phyloP scores from a whole-genome alignment of 345 rosid species.

The Pistacia atlantica region DNA sequence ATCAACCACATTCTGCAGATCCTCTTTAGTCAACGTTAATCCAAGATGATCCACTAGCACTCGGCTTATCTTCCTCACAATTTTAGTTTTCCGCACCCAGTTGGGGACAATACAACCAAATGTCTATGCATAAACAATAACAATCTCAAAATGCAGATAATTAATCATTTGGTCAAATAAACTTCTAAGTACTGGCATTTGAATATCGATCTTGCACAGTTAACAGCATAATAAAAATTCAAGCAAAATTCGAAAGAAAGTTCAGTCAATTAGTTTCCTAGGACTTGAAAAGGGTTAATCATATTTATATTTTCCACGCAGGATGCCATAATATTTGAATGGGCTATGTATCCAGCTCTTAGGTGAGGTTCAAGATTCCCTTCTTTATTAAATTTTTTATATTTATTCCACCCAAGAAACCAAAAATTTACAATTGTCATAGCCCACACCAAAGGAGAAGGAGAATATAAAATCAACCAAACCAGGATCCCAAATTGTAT shows the following conservation, averaged over 20 bases:
- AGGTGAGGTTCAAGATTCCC: not conserved
- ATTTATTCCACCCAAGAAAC: too few relatives aligned
- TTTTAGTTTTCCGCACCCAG: conserved; percentile 67
- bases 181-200: conserved; percentile 3
- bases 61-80: conserved; percentile 58
- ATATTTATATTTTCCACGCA: not conserved
- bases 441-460: too few relatives aligned
- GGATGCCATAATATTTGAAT: not conserved
- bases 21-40: conserved; percentile 70
- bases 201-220: not conserved
- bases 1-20: conserved; percentile 88
- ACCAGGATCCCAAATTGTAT: too few relatives aligned
- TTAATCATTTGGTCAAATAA: not conserved
- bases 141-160: not conserved
- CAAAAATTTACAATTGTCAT: too few relatives aligned
- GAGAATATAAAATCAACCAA: too few relatives aligned
- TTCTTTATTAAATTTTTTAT: too few relatives aligned
- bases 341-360: not conserved
- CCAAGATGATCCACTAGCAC: conserved; percentile 95
- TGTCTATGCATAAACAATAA: conserved; percentile 51
- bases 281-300: not conserved
- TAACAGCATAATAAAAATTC: not conserved
- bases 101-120: conserved; percentile 63
- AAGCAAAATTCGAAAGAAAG: not conserved
- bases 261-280: not conserved